Conservation (phyloP, 2,329 filamentous ascomycete genomes). For the Scytalidium sp. region DNA sequence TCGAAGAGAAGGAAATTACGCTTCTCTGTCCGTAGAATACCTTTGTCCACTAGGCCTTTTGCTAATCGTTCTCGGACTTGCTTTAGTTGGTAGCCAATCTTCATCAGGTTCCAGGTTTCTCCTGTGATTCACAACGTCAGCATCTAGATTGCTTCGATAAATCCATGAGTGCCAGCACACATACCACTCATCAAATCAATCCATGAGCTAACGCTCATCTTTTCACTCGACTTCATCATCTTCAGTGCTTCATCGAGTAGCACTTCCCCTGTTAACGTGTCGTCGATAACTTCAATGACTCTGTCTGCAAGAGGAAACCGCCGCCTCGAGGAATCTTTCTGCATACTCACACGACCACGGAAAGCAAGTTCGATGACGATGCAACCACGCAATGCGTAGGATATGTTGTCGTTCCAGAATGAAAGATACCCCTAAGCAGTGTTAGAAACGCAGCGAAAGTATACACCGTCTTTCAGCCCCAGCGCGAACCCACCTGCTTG, state of each 20-base stretch:
- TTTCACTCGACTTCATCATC: slow-evolving; percentile 99
- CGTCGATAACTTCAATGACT: slow-evolving; percentile 94
- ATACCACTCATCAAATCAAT: slow-evolving; percentile 97
- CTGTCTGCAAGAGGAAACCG: slow-evolving; percentile 91
- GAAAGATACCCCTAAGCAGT: slow-evolving; percentile 81
- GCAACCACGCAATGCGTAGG: slow-evolving; percentile 93
- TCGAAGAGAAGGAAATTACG: slow-evolving; percentile 99
- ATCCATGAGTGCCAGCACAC: slow-evolving; percentile 4
- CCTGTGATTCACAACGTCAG: slow-evolving; percentile 49
- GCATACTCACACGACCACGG: slow-evolving; percentile 95
- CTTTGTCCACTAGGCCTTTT: slow-evolving; percentile 97
- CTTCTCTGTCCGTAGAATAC: slow-evolving; percentile 97
- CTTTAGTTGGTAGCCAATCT: slow-evolving; percentile 99
- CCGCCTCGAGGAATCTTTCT: slow-evolving; percentile 89
- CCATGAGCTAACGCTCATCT: slow-evolving; percentile 99
- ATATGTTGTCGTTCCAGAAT: slow-evolving; percentile 99
- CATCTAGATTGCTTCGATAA: slow-evolving; percentile 3
- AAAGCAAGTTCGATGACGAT: slow-evolving; percentile 98
- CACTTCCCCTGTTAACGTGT: slow-evolving; percentile 94
- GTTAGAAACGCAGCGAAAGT: slow-evolving; percentile 10
- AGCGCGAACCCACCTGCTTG: slow-evolving; percentile 72
- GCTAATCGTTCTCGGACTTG: slow-evolving; percentile 96
- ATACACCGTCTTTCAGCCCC: slow-evolving; percentile 6
- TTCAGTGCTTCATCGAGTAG: slow-evolving; percentile 96
- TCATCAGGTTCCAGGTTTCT: slow-evolving; percentile 99